Evolutionary conservation across 208 protist genomes (phyloP).

Genomic region (Crithidia mellificae): DNA sequence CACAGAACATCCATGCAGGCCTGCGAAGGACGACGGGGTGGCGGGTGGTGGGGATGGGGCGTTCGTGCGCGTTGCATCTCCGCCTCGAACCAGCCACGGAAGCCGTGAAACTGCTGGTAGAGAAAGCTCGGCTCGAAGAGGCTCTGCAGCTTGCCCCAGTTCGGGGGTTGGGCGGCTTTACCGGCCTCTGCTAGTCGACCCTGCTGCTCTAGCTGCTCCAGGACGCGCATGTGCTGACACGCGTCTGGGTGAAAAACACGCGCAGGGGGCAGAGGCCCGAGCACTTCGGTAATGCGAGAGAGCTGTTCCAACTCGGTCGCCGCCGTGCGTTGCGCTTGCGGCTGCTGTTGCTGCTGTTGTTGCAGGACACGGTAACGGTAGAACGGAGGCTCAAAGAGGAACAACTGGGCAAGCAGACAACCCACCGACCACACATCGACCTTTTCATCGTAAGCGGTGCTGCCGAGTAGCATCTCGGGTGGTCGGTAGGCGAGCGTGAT

Average conservation of each 20-base stretch:
- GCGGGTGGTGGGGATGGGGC: slow-evolving; percentile 21
- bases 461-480: slow-evolving; percentile 95
- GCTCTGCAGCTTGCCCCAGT: slow-evolving; percentile 37
- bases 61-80: slow-evolving; percentile 49
- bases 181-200: slow-evolving; percentile 16
- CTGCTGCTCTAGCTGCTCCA: slow-evolving; percentile 46
- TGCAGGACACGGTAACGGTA: slow-evolving; percentile 35
- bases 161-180: slow-evolving; percentile 11
- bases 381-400: slow-evolving; percentile 82
- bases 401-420: slow-evolving; percentile 96
- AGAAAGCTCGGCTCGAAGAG: slow-evolving; percentile 74
- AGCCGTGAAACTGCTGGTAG: slow-evolving; percentile 65
- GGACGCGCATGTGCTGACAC: slow-evolving; percentile 48
- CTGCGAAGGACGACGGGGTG: slow-evolving; percentile 47
- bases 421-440: slow-evolving; percentile 95
- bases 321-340: slow-evolving; percentile 29
- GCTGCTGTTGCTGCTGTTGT: slow-evolving; percentile 26
- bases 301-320: slow-evolving; percentile 81
- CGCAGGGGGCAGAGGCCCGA: slow-evolving; percentile 57
- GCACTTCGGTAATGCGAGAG: slow-evolving; percentile 61
- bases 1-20: slow-evolving; percentile 77
- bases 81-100: slow-evolving; percentile 70
- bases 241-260: slow-evolving; percentile 45
- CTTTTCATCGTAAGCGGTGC: slow-evolving; percentile 77
- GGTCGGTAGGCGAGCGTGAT: slow-evolving; percentile 95